Conservation (phyloP, 257 asterid species). For the Fraxinus excelsior region DNA sequence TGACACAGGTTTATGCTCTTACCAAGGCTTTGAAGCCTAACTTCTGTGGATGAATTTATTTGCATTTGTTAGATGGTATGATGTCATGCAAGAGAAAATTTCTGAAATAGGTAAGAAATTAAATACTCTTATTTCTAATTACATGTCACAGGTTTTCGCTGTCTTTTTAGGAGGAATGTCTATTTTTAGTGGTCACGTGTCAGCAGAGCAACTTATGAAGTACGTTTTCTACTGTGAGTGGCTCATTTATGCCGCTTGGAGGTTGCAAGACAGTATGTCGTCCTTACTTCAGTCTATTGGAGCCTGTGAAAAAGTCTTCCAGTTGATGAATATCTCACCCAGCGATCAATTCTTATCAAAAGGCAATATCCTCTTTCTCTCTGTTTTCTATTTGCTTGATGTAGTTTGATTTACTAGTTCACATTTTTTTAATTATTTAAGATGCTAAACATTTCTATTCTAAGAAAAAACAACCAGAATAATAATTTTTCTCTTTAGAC, state of each 20-base stretch:
- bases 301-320: constrained; percentile 57
- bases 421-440: not conserved
- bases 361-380: constrained; percentile 28
- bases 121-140: constrained; percentile 10
- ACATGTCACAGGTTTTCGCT: constrained; percentile 43
- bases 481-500: not conserved
- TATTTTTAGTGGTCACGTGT: constrained; percentile 36
- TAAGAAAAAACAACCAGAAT: not conserved
- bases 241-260: constrained; percentile 67
- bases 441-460: constrained; percentile 6
- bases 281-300: constrained; percentile 57
- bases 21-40: constrained; percentile 4
- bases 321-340: constrained; percentile 48
- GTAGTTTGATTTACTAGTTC: not conserved
- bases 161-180: constrained; percentile 53
- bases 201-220: constrained; percentile 60
- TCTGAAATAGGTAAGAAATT: constrained; percentile 9
- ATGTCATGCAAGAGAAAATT: not conserved
- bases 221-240: constrained; percentile 60
- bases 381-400: not conserved
- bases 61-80: constrained; percentile 17
- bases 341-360: constrained; percentile 40
- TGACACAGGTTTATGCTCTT: constrained; percentile 51
- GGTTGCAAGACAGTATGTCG: constrained; percentile 56
- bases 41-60: constrained; percentile 12